These are phyloP conservation scores for Leccinum huronense DNA, from an alignment of 1,284 basidiomycete species.

Conservation along the genomic window DNA sequence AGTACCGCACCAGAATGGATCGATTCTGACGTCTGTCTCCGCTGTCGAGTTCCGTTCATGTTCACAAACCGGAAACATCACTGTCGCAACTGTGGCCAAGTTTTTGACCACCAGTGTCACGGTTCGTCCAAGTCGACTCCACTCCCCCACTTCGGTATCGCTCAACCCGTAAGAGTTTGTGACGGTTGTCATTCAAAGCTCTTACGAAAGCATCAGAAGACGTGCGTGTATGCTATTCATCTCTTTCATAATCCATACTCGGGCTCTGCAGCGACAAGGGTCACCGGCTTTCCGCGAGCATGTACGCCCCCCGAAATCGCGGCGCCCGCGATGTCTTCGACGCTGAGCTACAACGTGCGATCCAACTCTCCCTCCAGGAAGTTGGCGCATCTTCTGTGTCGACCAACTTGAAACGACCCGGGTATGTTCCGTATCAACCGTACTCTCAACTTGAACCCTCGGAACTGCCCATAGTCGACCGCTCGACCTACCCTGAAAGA, in stretches of 20 bases:
- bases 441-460: conserved; percentile 54
- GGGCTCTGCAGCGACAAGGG: conserved; percentile 37
- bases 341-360: conserved; percentile 90
- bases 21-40: conserved; percentile 92
- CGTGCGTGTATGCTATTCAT: conserved; percentile 31
- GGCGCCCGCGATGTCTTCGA: conserved; percentile 71
- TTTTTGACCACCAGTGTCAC: conserved; percentile 84
- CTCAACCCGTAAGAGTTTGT: conserved; percentile 92
- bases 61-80: conserved; percentile 99
- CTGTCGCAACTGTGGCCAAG: conserved; percentile 96
- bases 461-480: conserved; percentile 73
- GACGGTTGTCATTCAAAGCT: conserved; percentile 85
- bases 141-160: conserved; percentile 92
- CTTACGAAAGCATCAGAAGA: conserved; percentile 55
- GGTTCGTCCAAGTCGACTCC: conserved; percentile 82
- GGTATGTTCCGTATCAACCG: conserved; percentile 66
- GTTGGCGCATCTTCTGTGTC: conserved; percentile 51
- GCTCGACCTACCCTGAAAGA: conserved; percentile 43
- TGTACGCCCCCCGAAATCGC: conserved; percentile 49
- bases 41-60: conserved; percentile 88
- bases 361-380: conserved; percentile 87
- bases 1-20: conserved; percentile 94
- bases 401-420: conserved; percentile 44
- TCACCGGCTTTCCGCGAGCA: conserved; percentile 53
- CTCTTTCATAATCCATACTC: conserved; percentile 9